Percentiles rank a stretch among this genome's conserved stretches.
phyloP scores from a whole-genome alignment of 1,139 yeast genomes.

The Scheffersomyces illinoinensis region DNA sequence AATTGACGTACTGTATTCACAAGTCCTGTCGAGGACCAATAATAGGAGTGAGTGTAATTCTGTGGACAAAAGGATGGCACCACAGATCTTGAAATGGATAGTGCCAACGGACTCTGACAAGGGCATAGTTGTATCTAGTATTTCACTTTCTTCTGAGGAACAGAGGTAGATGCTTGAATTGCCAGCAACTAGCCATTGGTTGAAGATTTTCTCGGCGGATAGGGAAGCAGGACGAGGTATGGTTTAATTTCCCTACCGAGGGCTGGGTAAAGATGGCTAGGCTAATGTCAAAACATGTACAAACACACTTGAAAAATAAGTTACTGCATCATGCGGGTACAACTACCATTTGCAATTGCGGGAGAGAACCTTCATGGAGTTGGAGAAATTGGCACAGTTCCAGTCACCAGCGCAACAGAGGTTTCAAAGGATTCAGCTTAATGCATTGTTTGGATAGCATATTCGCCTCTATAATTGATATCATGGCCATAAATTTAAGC shows the following conservation, averaged over 20 bases:
- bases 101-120: not conserved
- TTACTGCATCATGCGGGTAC: not conserved
- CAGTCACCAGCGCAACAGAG: not conserved
- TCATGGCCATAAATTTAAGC: not conserved
- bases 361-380: not conserved
- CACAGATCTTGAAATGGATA: not conserved
- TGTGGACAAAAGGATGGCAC: not conserved
- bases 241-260: not conserved
- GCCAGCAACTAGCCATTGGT: not conserved
- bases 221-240: not conserved
- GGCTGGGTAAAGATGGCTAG: not conserved
- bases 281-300: not conserved
- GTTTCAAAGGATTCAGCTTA: not conserved
- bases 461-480: not conserved
- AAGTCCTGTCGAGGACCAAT: not conserved
- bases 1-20: not conserved
- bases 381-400: not conserved
- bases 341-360: not conserved
- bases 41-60: not conserved
- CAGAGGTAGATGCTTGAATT: not conserved
- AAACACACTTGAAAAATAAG: not conserved
- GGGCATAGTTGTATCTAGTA: not conserved
- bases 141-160: not conserved
- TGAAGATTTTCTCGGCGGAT: not conserved
- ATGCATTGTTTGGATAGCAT: not conserved